Conservation (phyloP, 805 yeast genomes). For the Wickerhamiella sorbophila region DNA sequence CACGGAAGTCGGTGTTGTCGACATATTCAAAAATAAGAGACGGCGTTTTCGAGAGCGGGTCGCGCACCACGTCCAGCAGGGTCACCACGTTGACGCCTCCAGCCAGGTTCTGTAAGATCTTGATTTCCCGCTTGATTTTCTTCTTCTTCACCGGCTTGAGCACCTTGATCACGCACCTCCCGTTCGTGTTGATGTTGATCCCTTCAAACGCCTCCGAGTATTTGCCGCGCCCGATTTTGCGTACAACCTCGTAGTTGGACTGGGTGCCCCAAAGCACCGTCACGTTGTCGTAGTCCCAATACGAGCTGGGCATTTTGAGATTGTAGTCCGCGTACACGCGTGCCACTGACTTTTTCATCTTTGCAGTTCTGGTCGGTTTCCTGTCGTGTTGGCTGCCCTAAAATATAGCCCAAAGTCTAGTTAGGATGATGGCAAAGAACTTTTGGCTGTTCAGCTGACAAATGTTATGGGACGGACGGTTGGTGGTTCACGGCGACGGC, state of each 20-base stretch:
- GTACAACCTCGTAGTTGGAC: slow-evolving; percentile 69
- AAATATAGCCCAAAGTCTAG: no score
- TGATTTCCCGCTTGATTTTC: slow-evolving; percentile 82
- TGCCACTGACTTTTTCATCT: slow-evolving; percentile 29
- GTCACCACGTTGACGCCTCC: slow-evolving; percentile 73
- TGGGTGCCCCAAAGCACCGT: slow-evolving; percentile 74
- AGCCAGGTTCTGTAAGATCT: slow-evolving; percentile 68
- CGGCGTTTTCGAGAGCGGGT: slow-evolving; percentile 64
- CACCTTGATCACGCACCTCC: slow-evolving; percentile 73
- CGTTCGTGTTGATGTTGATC: slow-evolving; percentile 40
- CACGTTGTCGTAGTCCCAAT: slow-evolving; percentile 71
- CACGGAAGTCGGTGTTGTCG: slow-evolving; percentile 73
- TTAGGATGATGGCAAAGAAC: slow-evolving; percentile 1
- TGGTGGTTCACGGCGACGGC: no score
- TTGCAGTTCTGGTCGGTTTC: no score
- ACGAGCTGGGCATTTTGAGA: slow-evolving; percentile 55
- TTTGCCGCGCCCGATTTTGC: slow-evolving; percentile 82
- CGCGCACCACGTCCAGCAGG: slow-evolving; percentile 74
- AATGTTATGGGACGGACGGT: neutral
- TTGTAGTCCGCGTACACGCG: slow-evolving; percentile 75
- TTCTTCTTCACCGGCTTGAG: slow-evolving; percentile 86
- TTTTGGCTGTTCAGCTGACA: neutral
- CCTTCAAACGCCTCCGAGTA: slow-evolving; percentile 91
- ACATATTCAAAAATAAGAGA: slow-evolving; percentile 77
- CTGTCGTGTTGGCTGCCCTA: no score